A percentile compares a stretch with the other conserved stretches of the same genome.
Evolutionary conservation across 441 rosid species (phyloP).

Genomic region (Aquilaria agallochum): DNA sequence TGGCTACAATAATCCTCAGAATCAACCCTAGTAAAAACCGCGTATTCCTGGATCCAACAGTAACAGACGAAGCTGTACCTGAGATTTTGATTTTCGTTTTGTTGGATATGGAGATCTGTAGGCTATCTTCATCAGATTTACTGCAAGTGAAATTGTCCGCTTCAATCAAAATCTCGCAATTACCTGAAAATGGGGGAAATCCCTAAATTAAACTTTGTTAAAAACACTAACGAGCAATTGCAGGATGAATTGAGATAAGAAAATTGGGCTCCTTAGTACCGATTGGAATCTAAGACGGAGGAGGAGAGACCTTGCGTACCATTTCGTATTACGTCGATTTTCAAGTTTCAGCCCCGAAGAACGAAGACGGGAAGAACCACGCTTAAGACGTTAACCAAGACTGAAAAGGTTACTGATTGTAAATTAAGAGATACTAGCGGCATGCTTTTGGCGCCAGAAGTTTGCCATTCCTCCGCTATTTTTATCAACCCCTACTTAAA

Average conservation of each 20-base stretch:
- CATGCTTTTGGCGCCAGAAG: neutral
- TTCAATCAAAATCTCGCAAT: slow-evolving; percentile 53
- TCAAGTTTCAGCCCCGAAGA: neutral
- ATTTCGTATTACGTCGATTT: slow-evolving; percentile 15
- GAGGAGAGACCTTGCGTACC: slow-evolving; percentile 33
- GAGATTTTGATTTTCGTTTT: slow-evolving; percentile 37
- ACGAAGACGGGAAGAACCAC: neutral
- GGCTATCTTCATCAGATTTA: slow-evolving; percentile 32
- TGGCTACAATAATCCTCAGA: slow-evolving; percentile 40
- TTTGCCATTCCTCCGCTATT: neutral
- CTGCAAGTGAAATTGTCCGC: slow-evolving; percentile 34
- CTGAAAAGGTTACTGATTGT: no score
- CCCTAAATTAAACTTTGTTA: neutral
- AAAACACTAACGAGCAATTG: neutral
- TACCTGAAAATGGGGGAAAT: slow-evolving; percentile 29
- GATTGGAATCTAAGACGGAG: slow-evolving; percentile 36
- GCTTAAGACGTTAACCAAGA: neutral
- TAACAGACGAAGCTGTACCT: slow-evolving; percentile 26
- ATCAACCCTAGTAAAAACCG: no score
- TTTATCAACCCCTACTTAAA: no score
- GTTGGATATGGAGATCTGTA: slow-evolving; percentile 35
- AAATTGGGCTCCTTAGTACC: slow-evolving; percentile 21
- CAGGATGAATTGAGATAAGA: neutral
- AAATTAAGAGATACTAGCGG: no score
- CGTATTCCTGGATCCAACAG: no score